Conservation (phyloP, 805 yeast species). For the Suhomyces sp. region DNA sequence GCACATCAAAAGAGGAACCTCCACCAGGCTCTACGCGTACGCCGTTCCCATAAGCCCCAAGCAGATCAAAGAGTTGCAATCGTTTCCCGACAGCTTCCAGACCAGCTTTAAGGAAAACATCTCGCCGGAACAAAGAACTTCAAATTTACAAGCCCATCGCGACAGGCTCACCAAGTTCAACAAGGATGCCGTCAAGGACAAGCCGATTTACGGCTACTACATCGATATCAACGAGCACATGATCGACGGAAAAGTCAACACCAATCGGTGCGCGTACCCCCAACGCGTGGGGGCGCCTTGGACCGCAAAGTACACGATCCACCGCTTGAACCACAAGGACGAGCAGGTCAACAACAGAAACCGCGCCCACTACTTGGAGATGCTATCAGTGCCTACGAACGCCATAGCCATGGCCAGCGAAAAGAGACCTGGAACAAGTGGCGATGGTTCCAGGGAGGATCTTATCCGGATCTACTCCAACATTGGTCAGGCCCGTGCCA, state of each 20-base stretch:
- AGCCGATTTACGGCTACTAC: slow-evolving; percentile 21
- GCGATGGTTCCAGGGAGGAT: slow-evolving; percentile 6
- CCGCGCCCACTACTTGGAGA: slow-evolving; percentile 6
- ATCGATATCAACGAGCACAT: slow-evolving; percentile 18
- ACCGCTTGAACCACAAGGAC: slow-evolving; percentile 1
- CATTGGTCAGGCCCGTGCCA: slow-evolving; percentile 25
- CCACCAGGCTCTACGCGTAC: slow-evolving; percentile 19
- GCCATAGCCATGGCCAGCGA: slow-evolving; percentile 2
- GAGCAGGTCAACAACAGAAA: neutral
- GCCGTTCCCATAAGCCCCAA: slow-evolving; percentile 28
- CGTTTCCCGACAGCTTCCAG: slow-evolving; percentile 23
- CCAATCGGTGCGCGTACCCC: slow-evolving; percentile 23
- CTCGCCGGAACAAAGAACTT: slow-evolving; percentile 18
- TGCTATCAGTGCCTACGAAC: slow-evolving; percentile 6
- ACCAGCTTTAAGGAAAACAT: slow-evolving; percentile 31
- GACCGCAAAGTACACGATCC: slow-evolving; percentile 18
- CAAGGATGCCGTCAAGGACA: slow-evolving; percentile 12
- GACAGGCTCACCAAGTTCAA: slow-evolving; percentile 25
- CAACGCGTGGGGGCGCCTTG: slow-evolving; percentile 17
- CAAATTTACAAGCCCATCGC: slow-evolving; percentile 23
- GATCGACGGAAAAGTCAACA: slow-evolving; percentile 14
- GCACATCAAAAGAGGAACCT: slow-evolving; percentile 2
- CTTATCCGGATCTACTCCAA: slow-evolving; percentile 22
- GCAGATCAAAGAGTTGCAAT: slow-evolving; percentile 22
- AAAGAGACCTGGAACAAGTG: neutral